A percentile compares a stretch with the other conserved stretches of the same genome.
phyloP scores from a whole-genome alignment of 345 rosid species.

The Sonneratia caseolaris region DNA sequence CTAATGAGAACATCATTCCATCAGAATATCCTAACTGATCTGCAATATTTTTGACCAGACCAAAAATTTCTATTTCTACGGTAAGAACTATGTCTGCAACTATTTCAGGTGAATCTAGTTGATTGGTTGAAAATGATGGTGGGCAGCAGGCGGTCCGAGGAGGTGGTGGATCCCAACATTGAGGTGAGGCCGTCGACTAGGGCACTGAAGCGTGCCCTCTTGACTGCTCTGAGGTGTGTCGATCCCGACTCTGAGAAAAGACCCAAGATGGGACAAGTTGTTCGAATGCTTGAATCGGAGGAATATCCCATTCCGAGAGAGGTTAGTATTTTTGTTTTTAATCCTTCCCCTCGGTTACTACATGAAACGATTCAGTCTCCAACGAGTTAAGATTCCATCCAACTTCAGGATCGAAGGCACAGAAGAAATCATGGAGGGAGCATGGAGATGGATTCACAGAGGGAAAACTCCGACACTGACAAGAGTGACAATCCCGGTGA shows the following conservation, averaged over 20 bases:
- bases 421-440: conserved; percentile 45
- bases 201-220: conserved; percentile 73
- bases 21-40: not conserved
- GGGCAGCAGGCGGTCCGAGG: conserved; percentile 82
- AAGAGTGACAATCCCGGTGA: conserved; percentile 44
- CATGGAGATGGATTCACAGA: conserved; percentile 60
- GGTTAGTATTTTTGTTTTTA: conserved; percentile 26
- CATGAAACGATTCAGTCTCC: not conserved
- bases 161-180: conserved; percentile 82
- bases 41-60: not conserved
- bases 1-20: no score
- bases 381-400: not conserved
- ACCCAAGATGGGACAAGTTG: conserved; percentile 99
- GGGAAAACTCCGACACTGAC: conserved; percentile 72
- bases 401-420: conserved; percentile 66
- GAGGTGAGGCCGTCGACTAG: conserved; percentile 84
- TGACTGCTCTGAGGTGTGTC: conserved; percentile 93
- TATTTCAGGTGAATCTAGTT: conserved; percentile 76
- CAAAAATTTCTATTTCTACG: not conserved
- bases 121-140: conserved; percentile 99
- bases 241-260: conserved; percentile 91
- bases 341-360: not conserved
- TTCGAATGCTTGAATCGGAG: conserved; percentile 94
- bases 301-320: conserved; percentile 95
- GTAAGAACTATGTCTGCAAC: not conserved